Base-by-base conservation (phyloP, 306 rosid genomes). In the Dalbergia oliveri region DNA sequence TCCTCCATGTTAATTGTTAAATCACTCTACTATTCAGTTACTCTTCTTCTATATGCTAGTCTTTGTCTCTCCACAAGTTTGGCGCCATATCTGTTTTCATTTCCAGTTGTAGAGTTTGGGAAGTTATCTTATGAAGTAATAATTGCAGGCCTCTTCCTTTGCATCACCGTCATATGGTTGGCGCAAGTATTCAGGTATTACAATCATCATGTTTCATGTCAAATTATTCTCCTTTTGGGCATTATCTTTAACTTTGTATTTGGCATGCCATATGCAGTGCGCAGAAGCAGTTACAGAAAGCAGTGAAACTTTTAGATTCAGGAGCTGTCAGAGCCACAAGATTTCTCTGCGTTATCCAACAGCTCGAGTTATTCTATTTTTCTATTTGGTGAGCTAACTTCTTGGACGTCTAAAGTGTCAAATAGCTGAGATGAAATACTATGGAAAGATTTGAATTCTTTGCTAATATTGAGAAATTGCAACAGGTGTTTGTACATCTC, bases 271-370 rank as follows among this genome's bases (percentile, higher is more conserved):
- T 60, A 1, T 76, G 87, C 93, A 93, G n/a, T n/a, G n/a, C n/a
- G n/a, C n/a, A n/a, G n/a, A n/a, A n/a, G n/a, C n/a, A n/a, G 99
- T 87, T 90, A 82, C 97, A 93, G 72, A 93, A 90, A 74, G 99
- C 99, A 53, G 96, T 97, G 18, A 95, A 95, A 84, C 83, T 95
- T 44, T 77, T 95, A 74, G 99, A 95, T 76, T 83, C 98, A 43
- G 98, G 98, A 77, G 97, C 99, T 56, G 98, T 93, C 49, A 88
- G 99, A 87, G 99, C 99, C 68, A 93, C 99, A 6, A 89, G 97
- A 84, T 95, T 95, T 88, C 98, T 95, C 53, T 91, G 99, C 96
- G 90, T 62, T 90, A 95, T 87, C 99, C 99, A 9, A 89, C 89
- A 43, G 99, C 99, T 81, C 90, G 98, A 63, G 90, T 95, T 68